phyloP scores from a whole-genome alignment of 1,139 yeast genomes.

The Insectozyma bohioensis region DNA sequence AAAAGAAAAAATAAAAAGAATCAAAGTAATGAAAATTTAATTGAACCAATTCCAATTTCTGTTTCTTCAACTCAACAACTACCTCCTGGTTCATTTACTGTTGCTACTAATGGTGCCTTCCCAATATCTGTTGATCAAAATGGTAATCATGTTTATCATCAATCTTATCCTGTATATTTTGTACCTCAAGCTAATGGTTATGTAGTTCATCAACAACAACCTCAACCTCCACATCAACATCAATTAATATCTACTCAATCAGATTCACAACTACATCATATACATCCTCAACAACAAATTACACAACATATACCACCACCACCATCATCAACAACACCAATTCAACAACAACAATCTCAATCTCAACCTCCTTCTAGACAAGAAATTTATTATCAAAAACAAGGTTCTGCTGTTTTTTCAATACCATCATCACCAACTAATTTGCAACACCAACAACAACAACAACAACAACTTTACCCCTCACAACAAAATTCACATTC shows the following conservation, averaged over 20 bases:
- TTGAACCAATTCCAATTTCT: constrained; percentile 8
- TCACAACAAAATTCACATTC: constrained; percentile 1
- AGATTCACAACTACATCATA: constrained; percentile 8
- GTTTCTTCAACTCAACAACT: constrained; percentile 6
- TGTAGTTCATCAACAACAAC: constrained; percentile 13
- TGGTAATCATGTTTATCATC: constrained; percentile 36
- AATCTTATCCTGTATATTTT: constrained; percentile 36
- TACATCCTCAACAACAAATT: constrained; percentile 4
- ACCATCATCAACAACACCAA: constrained; percentile 6
- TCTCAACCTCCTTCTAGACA: constrained; percentile 1
- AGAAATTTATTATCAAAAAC: constrained; percentile 17
- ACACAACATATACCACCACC: constrained; percentile 13
- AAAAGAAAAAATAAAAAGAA: constrained; percentile 30
- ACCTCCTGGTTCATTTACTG: constrained; percentile 7
- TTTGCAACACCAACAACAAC: constrained; percentile 10
- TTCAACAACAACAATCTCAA: constrained; percentile 10
- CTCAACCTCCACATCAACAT: constrained; percentile 13
- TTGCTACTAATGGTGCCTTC: constrained; percentile 18
- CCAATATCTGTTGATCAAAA: constrained; percentile 36
- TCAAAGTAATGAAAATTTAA: background rate
- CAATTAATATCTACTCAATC: constrained; percentile 12
- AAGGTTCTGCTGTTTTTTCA: constrained; percentile 26
- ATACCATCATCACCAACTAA: constrained; percentile 29
- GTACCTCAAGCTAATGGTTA: constrained; percentile 23
- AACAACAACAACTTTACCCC: constrained; percentile 4